phyloP scores from a whole-genome alignment of 805 yeast species.

The Myxozyma geophila region DNA sequence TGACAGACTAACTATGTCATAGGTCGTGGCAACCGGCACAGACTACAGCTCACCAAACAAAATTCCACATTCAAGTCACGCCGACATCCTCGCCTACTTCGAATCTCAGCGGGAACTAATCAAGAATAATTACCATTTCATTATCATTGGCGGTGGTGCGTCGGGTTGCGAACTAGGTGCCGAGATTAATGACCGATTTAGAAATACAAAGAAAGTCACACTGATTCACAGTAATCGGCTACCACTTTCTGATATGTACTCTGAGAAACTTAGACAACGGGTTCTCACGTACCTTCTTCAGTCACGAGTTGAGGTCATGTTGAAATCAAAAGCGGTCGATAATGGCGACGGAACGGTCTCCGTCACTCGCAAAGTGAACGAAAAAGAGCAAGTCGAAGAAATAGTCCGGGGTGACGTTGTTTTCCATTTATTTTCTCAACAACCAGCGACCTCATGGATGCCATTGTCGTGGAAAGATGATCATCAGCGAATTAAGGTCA shows the following conservation, averaged over 20 bases:
- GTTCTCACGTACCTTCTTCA: constrained; percentile 32
- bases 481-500: constrained; percentile 15
- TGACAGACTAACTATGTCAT: not conserved
- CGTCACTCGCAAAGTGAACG: constrained; percentile 4
- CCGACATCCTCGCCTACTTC: constrained; percentile 14
- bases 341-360: constrained; percentile 23
- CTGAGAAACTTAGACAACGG: constrained; percentile 20
- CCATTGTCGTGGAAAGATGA: constrained; percentile 23
- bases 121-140: constrained; percentile 47
- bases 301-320: constrained; percentile 34
- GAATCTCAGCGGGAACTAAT: constrained; percentile 41
- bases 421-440: constrained; percentile 3
- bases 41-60: constrained; percentile 13
- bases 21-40: constrained; percentile 34
- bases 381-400: constrained; percentile 1
- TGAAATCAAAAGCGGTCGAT: constrained; percentile 26
- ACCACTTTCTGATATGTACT: constrained; percentile 30
- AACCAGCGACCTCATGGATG: constrained; percentile 18
- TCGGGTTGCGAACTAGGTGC: constrained; percentile 58
- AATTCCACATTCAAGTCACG: constrained; percentile 7
- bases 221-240: constrained; percentile 36
- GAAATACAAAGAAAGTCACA: constrained; percentile 46
- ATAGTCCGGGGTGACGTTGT: constrained; percentile 20
- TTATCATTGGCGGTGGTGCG: constrained; percentile 59
- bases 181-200: constrained; percentile 50